Evolutionary conservation across 129 eudicot genomes (phyloP).

Genomic region (Oenanthe sinensis): DNA sequence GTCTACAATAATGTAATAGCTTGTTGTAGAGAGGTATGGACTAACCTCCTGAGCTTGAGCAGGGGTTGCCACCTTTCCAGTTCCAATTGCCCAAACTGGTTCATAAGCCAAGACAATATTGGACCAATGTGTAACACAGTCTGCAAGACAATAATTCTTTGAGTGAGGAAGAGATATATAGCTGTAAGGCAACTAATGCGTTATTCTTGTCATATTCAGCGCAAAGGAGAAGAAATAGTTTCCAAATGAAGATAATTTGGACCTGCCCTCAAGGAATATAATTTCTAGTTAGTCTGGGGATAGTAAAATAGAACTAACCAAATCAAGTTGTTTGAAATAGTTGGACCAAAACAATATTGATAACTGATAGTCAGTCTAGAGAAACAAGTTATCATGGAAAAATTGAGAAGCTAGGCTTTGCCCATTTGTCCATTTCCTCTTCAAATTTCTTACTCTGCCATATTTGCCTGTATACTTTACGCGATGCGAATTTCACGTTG

Average conservation of each 20-base stretch:
- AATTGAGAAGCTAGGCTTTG: neutral
- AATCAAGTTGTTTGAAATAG: neutral
- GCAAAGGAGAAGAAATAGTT: neutral
- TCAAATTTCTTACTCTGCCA: neutral
- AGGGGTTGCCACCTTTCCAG: conserved; percentile 64
- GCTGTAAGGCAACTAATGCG: neutral
- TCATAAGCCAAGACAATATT: conserved; percentile 58
- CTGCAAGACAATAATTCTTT: conserved; percentile 22
- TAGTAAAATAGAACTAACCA: neutral
- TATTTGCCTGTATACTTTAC: neutral
- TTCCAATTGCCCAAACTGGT: conserved; percentile 78
- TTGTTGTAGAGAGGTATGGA: neutral
- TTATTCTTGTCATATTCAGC: neutral
- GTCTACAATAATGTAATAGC: neutral
- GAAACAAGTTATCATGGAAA: neutral
- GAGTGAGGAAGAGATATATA: neutral
- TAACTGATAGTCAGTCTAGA: no score
- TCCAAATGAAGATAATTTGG: neutral
- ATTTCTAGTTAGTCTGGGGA: neutral
- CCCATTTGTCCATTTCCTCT: neutral
- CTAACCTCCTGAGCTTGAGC: conserved; percentile 73
- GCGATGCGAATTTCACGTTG: no score
- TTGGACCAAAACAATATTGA: neutral
- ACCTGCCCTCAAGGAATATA: neutral
- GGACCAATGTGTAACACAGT: conserved; percentile 40